Conservation (phyloP, 768 basidiomycete species). For the Boletus pseudo-olivaceus region DNA sequence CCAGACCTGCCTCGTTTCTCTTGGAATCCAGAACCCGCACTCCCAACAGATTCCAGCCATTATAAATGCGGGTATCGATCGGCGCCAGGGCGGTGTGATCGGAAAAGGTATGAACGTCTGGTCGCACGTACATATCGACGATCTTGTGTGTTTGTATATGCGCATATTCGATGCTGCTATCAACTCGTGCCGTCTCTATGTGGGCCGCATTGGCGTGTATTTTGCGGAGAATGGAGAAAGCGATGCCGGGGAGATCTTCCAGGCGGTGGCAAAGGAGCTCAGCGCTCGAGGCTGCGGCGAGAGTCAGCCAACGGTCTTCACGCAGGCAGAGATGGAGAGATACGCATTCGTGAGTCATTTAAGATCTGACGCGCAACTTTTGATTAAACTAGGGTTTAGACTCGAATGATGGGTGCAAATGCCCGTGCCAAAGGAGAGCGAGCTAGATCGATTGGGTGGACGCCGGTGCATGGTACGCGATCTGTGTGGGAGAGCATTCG, state of each 20-base stretch:
- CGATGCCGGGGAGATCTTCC: conserved; percentile 39
- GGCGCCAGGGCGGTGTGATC: conserved; percentile 51
- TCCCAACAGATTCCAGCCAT: conserved; percentile 52
- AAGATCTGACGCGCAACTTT: not conserved
- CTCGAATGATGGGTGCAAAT: conserved; percentile 15
- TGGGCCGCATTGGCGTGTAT: conserved; percentile 45
- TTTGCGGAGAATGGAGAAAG: conserved; percentile 53
- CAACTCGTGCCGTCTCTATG: conserved; percentile 15
- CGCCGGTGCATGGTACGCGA: conserved; percentile 30
- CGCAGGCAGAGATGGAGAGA: conserved; percentile 18
- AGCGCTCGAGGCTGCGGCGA: conserved; percentile 21
- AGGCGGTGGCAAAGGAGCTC: conserved; percentile 37
- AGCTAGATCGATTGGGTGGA: conserved; percentile 20
- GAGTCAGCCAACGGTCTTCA: conserved; percentile 40
- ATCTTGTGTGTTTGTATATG: conserved; percentile 43
- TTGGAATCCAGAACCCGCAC: conserved; percentile 49
- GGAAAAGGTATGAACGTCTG: conserved; percentile 58
- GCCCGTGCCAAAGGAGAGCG: conserved; percentile 21
- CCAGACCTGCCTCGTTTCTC: conserved; percentile 42
- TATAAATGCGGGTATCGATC: conserved; percentile 42
- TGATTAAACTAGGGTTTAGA: conserved; percentile 4
- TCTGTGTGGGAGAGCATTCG: conserved; percentile 43
- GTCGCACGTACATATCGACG: conserved; percentile 57
- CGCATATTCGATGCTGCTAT: conserved; percentile 38
- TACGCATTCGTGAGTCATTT: conserved; percentile 14